Evolutionary conservation across 1,284 basidiomycete species (phyloP), one percentile per base, ranked within the genome.

Genomic region (Trichosporon ovoides): DNA sequence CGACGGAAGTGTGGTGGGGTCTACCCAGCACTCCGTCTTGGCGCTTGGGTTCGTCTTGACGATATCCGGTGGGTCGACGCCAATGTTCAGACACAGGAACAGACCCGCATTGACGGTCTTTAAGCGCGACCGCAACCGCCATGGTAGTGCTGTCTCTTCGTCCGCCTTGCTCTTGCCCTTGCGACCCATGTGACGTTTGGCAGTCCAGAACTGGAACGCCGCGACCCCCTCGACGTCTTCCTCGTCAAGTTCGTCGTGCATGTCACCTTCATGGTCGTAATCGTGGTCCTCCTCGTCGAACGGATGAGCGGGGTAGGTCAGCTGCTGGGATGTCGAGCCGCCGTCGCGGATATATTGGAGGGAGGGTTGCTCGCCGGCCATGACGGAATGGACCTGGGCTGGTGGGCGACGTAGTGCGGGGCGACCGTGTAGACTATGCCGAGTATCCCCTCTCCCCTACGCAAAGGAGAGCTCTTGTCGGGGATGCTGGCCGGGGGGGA

Each of bases 21-120:
- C 95, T 43, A 98, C 89, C 95, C 95, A 98, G 67, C 92, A 94
- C 77, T 98, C 95, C 53, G 97, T 82, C 53, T 89, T 87, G 0
- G 95, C 93, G 71, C 92, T 97, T 1, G 95, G 96, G 65, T 89
- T 90, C 10, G 96, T 98, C 81, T 98, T 98, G 78, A 97, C 88
- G 52, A 97, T 82, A 71, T 98, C 95, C 58, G 95, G 95, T 16
- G 95, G 95, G 71, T 98, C 95, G 40, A 97, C 92, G 57, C 96
- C 94, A 71, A 98, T 91, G 78, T 98, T 98, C 46, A 98, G 82
- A 72, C 95, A 98, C 63, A 98, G 83, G 14, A 97, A 89, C n/a
- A 98, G 83, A 0, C 89, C 90, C 1, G 91, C 95, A 48, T 91
- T 88, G 24, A 90, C 87, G 0, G 94, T 98, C 79, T 91, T 94